phyloP scores from a whole-genome alignment of 192 early-diverging fungal genomes.

The Coemansia sp. region DNA sequence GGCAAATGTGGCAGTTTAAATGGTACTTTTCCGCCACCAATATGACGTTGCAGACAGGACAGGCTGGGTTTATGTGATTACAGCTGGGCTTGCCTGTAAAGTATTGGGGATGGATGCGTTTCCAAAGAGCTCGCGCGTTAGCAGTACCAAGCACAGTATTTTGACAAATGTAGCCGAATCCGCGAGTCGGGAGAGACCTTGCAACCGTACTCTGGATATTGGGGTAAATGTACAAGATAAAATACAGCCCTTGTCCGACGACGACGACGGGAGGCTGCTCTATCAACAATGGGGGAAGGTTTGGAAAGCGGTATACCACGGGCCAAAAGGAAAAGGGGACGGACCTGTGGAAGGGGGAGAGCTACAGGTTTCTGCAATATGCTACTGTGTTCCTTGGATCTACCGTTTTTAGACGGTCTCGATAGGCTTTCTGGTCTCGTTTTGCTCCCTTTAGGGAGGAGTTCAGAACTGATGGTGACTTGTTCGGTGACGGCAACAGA shows the following conservation, averaged over 20 bases:
- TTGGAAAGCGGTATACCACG: neutral
- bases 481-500: neutral
- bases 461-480: neutral
- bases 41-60: neutral
- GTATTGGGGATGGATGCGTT: neutral
- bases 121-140: neutral
- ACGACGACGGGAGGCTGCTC: no score
- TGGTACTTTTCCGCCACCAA: conserved; percentile 3
- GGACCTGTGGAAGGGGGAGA: no score
- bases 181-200: neutral
- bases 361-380: neutral
- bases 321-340: neutral
- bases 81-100: neutral
- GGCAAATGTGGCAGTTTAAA: conserved; percentile 3
- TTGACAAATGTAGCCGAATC: neutral
- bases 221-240: neutral
- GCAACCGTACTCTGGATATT: neutral
- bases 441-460: conserved; percentile 4
- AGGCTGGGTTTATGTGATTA: neutral
- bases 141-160: neutral
- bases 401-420: neutral
- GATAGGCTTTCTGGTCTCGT: conserved; percentile 2
- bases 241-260: neutral
- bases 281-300: no score
- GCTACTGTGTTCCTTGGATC: conserved; percentile 1